Base-by-base conservation (phyloP, 345 rosid species). In the Corchorus olitorius region DNA sequence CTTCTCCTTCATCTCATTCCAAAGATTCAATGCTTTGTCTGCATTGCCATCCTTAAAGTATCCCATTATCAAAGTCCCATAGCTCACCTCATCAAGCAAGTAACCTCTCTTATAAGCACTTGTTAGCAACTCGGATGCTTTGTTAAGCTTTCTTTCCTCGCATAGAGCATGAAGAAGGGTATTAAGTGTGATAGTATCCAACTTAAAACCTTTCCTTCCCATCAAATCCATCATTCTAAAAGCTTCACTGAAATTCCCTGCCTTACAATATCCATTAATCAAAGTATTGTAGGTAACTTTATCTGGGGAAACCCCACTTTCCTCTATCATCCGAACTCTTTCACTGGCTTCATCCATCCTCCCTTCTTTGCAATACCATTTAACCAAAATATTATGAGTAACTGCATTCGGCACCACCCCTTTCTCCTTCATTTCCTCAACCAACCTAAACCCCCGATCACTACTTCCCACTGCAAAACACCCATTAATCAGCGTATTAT, bases 1-100 rank as follows among this genome's bases (percentile, higher is more conserved):
- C 77, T 84, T 87, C 81, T 79, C 86, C 87, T 86, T 93, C 96
- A 95, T 93, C 84, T 93, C 97, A 41, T 84, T 86, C 99, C 99
- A 93, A 68, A 89, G 87, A 71, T 81, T 81, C 73, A 90, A 75
- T 59, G 93, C 97, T 56, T 60, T 80, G 63, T 78, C 89, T 6
- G 65, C 70, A 66, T 81, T 84, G 67, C 82, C 88, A 81, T 81
- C 85, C 82, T 83, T 91, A 56, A 89, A 92, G 78, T 82, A 90
- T 60, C 98, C 97, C 0, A 56, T 79, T 56, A 95, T 89, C 78
- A 95, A 55, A 61, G 96, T 95, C 20, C 92, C 94, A 76, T 92
- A 92, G 71, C 92, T 93, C 65, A 89, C 88, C 86, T 87, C 97
- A 79, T 93, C 92, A 58, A 90, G 84, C 70, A 84, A 84, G 84